These are phyloP conservation scores for Eucalyptus viminalis DNA, from an alignment of 345 rosid genomes.

Conservation along the genomic window DNA sequence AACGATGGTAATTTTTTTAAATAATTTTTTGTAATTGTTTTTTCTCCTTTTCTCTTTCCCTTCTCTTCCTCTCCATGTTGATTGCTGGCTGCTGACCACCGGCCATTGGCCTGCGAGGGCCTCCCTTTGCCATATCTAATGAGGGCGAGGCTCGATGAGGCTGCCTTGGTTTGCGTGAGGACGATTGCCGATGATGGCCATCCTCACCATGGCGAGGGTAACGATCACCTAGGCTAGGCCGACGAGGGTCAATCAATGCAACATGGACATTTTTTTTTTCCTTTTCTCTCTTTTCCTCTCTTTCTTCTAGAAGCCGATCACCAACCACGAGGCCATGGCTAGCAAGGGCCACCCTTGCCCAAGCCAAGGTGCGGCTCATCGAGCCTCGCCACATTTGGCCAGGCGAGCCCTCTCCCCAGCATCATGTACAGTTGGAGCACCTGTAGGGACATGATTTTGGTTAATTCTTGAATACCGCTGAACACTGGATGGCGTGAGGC, in stretches of 20 bases:
- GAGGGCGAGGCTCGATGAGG: background rate
- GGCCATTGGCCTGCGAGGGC: background rate
- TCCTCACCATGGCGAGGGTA: background rate
- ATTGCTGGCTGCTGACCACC: fast-evolving
- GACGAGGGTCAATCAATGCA: no score
- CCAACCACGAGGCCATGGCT: background rate
- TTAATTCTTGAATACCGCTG: no score
- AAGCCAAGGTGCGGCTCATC: background rate
- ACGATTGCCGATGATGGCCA: background rate
- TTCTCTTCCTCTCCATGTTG: background rate
- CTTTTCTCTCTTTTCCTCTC: background rate
- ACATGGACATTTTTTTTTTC: fast-evolving
- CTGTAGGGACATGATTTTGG: no score
- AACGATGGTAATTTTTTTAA: fast-evolving
- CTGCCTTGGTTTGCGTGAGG: background rate
- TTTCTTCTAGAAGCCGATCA: background rate
- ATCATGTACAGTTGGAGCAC: no score
- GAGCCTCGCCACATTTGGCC: background rate
- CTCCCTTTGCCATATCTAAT: no score
- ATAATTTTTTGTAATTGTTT: no score
- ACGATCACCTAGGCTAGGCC: background rate
- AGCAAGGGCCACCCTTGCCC: background rate
- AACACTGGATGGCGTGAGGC: no score
- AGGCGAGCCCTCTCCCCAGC: no score
- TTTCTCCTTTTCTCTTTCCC: no score